These are phyloP conservation scores for Rhizopogon roseolus DNA, from an alignment of 768 basidiomycete genomes.

Conservation along the genomic window DNA sequence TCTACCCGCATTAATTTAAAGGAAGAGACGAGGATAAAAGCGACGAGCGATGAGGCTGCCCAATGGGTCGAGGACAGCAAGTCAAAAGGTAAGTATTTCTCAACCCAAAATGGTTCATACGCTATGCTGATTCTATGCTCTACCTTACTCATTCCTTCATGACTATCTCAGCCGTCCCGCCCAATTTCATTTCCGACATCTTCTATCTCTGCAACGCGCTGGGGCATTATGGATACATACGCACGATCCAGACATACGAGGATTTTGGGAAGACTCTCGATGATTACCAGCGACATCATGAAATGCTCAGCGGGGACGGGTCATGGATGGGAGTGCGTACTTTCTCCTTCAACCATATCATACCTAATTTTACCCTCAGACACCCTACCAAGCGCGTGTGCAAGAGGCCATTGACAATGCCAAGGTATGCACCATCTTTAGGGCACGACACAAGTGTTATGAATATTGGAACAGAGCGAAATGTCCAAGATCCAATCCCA, in stretches of 20 bases:
- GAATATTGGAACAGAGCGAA: slow-evolving; percentile 43
- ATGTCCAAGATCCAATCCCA: slow-evolving; percentile 65
- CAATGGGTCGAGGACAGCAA: slow-evolving; percentile 59
- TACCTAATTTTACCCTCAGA: slow-evolving; percentile 32
- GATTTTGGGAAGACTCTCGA: slow-evolving; percentile 71
- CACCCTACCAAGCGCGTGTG: slow-evolving; percentile 68
- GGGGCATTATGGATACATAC: slow-evolving; percentile 85
- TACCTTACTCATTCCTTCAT: background rate
- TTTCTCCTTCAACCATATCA: background rate
- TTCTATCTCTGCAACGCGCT: slow-evolving; percentile 81
- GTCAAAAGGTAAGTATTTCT: slow-evolving; percentile 34
- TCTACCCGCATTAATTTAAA: slow-evolving; percentile 68
- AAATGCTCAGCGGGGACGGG: slow-evolving; percentile 59
- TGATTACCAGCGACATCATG: slow-evolving; percentile 73
- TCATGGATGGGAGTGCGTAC: slow-evolving; percentile 77
- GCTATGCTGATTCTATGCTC: background rate
- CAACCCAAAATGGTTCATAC: background rate
- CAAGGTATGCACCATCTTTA: slow-evolving; percentile 45
- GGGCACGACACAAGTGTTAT: background rate
- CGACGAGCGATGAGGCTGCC: slow-evolving; percentile 81
- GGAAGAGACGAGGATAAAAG: slow-evolving; percentile 93
- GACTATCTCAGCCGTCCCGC: slow-evolving; percentile 44
- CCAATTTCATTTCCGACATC: slow-evolving; percentile 93
- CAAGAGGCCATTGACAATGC: slow-evolving; percentile 73
- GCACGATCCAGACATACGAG: slow-evolving; percentile 72